phyloP scores from a whole-genome alignment of 495 filamentous ascomycete genomes.

The Pyrenula massariospora region DNA sequence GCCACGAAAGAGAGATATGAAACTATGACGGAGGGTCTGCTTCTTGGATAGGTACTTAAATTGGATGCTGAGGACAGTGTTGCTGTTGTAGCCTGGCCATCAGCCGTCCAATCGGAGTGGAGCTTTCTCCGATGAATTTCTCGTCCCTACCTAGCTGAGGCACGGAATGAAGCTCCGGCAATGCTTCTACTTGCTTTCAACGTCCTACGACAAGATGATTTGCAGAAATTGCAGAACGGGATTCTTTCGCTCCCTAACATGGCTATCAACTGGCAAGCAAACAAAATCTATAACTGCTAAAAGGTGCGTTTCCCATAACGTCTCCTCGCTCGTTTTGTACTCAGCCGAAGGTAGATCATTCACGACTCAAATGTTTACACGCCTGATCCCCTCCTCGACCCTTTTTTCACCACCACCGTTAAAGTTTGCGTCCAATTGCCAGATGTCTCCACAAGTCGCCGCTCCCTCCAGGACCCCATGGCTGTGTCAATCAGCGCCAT shows the following conservation, averaged over 20 bases:
- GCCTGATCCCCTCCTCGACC: background rate
- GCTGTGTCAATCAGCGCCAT: conserved; percentile 6
- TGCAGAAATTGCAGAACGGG: background rate
- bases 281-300: background rate
- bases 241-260: background rate
- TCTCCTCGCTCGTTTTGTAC: too few relatives aligned
- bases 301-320: too few relatives aligned
- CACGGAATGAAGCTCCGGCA: too few relatives aligned
- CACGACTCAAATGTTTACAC: too few relatives aligned
- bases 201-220: background rate
- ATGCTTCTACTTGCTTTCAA: too few relatives aligned
- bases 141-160: background rate
- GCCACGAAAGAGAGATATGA: background rate
- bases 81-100: background rate
- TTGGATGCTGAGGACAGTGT: background rate
- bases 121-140: background rate
- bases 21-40: background rate
- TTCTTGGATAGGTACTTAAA: too few relatives aligned
- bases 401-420: too few relatives aligned
- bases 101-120: background rate
- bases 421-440: too few relatives aligned
- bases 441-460: background rate
- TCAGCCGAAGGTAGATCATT: too few relatives aligned
- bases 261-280: background rate
- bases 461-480: background rate